Evolutionary conservation across 768 basidiomycete genomes (phyloP).

Genomic region (Saitozyma sp.): DNA sequence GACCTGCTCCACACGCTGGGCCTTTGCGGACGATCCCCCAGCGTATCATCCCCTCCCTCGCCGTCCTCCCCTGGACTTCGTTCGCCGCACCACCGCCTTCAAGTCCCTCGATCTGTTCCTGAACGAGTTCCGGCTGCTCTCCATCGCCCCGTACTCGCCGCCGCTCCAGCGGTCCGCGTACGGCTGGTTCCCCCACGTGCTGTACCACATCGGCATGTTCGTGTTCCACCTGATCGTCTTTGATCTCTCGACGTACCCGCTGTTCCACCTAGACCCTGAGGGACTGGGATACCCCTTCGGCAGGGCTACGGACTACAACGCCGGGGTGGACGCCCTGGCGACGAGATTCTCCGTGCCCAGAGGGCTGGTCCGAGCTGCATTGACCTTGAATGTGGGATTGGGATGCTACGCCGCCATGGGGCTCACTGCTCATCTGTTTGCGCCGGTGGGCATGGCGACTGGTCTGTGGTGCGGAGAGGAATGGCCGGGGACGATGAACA

Average conservation of each 20-base stretch:
- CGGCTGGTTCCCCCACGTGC: background rate
- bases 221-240: constrained; percentile 8
- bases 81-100: constrained; percentile 10
- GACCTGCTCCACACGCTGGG: constrained; percentile 12
- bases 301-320: background rate
- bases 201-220: constrained; percentile 6
- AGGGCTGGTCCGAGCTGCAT: background rate
- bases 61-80: background rate
- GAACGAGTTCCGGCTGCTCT: constrained; percentile 11
- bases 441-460: constrained; percentile 6
- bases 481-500: constrained; percentile 12
- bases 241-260: constrained; percentile 1
- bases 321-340: constrained; percentile 1
- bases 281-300: background rate
- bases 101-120: constrained; percentile 15
- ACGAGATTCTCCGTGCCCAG: constrained; percentile 3
- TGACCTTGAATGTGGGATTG: background rate
- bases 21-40: constrained; percentile 10
- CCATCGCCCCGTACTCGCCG: constrained; percentile 7
- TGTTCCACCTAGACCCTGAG: constrained; percentile 3
- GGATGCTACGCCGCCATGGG: constrained; percentile 2
- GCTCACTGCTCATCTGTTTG: constrained; percentile 4
- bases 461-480: constrained; percentile 15
- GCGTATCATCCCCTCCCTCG: constrained; percentile 11
- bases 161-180: background rate